Conservation (phyloP, 1,284 basidiomycete species). For the Termitomyces sp. region DNA sequence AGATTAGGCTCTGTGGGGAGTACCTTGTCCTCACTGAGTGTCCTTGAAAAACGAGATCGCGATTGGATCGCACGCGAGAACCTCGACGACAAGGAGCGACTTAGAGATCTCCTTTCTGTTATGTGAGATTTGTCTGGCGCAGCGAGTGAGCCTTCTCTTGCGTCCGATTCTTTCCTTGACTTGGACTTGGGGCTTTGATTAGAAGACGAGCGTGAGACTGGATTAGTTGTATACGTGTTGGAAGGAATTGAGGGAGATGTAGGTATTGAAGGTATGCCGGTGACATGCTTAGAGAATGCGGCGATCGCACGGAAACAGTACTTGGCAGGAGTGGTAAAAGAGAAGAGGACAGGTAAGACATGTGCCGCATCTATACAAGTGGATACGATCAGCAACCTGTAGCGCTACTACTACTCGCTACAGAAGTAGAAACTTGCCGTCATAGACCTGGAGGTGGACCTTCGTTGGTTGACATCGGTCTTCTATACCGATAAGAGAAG, state of each 20-base stretch:
- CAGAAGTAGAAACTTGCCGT: constrained; percentile 40
- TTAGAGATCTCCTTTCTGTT: constrained; percentile 4
- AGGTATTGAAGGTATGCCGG: constrained; percentile 35
- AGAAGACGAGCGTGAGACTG: constrained; percentile 6
- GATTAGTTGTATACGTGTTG: constrained; percentile 11
- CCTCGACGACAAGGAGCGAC: constrained; percentile 13
- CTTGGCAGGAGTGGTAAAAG: constrained; percentile 79
- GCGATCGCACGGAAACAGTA: constrained; percentile 74
- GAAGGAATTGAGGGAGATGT: constrained; percentile 14
- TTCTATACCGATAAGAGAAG: constrained; percentile 63
- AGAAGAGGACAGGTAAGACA: constrained; percentile 73
- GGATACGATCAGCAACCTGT: background rate
- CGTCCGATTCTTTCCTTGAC: constrained; percentile 1
- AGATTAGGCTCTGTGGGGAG: background rate
- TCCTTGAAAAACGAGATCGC: constrained; percentile 6
- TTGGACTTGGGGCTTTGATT: background rate
- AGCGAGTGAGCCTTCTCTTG: background rate
- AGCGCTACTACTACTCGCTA: background rate
- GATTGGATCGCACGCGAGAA: constrained; percentile 12
- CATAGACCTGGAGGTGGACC: constrained; percentile 89
- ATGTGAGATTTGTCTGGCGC: background rate
- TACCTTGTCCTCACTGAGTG: background rate
- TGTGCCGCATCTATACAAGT: constrained; percentile 56
- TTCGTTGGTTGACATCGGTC: constrained; percentile 64
- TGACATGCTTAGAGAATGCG: constrained; percentile 59